Conservation (phyloP, 73 alveolate genomes). For the Paramecium sexaurelia region DNA sequence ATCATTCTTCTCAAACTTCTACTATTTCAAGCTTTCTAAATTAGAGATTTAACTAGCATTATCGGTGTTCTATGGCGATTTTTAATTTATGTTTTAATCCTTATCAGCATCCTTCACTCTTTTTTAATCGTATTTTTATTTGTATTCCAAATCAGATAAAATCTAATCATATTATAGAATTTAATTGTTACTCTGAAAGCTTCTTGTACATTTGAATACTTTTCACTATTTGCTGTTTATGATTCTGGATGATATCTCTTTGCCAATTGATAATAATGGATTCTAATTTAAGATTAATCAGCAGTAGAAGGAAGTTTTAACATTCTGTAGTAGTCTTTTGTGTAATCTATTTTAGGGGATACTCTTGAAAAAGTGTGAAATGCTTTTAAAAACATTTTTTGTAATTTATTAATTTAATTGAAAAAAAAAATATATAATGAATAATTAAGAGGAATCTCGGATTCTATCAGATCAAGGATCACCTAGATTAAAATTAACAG, state of each 20-base stretch:
- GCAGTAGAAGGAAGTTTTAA: background rate
- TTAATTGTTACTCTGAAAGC: background rate
- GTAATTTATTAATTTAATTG: background rate
- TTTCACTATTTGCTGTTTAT: background rate
- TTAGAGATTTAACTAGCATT: background rate
- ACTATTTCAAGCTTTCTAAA: background rate
- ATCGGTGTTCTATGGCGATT: background rate
- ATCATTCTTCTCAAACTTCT: background rate
- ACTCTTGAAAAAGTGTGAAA: background rate
- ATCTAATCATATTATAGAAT: background rate
- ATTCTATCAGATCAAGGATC: background rate
- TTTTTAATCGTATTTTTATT: background rate
- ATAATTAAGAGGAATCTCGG: background rate
- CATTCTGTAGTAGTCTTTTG: background rate
- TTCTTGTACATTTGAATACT: background rate
- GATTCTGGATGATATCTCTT: constrained; percentile 20
- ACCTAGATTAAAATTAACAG: background rate
- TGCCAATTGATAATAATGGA: background rate
- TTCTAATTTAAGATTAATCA: background rate
- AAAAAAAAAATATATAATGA: background rate
- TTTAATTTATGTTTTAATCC: background rate
- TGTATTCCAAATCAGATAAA: constrained; percentile 15
- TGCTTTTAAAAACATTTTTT: background rate
- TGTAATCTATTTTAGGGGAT: background rate
- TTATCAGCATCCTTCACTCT: background rate